phyloP scores from a whole-genome alignment of 2,329 filamentous ascomycete species.

The Aspergillus sp. region DNA sequence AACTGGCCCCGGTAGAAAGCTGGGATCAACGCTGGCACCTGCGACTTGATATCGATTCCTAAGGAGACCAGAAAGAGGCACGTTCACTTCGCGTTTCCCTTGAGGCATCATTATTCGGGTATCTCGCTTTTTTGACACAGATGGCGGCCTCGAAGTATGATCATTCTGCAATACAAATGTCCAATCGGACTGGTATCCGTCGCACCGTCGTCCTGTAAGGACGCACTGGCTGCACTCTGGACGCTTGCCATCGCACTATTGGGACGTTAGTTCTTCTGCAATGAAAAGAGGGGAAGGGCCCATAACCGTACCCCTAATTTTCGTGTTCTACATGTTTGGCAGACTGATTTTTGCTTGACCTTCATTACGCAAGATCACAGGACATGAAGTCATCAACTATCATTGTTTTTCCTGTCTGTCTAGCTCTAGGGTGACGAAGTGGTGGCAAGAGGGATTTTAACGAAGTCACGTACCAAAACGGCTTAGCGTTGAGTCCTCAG shows the following conservation, averaged over 20 bases:
- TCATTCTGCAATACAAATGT: conserved; percentile 14
- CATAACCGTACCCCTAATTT: conserved; percentile 14
- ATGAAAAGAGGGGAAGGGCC: not conserved
- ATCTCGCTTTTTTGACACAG: not conserved
- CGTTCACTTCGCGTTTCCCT: not conserved
- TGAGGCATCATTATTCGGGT: not conserved
- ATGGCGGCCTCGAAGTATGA: not conserved
- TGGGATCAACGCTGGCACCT: not conserved
- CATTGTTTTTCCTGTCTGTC: not conserved
- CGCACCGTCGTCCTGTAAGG: conserved; percentile 15
- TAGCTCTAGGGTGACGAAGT: not conserved
- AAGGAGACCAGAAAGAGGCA: not conserved
- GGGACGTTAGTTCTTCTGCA: not conserved
- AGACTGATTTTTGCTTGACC: conserved; percentile 10
- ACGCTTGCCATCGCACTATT: conserved; percentile 20
- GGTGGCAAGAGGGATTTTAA: not conserved
- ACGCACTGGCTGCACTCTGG: conserved; percentile 20
- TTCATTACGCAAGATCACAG: conserved; percentile 7
- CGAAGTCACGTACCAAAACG: not conserved
- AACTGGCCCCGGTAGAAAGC: not conserved
- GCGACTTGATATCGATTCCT: not conserved
- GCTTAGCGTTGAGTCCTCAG: not conserved
- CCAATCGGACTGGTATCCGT: conserved; percentile 16
- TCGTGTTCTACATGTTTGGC: conserved; percentile 13
- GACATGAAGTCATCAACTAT: not conserved